phyloP scores from a whole-genome alignment of 345 rosid species.

The Clarkia xantiana region DNA sequence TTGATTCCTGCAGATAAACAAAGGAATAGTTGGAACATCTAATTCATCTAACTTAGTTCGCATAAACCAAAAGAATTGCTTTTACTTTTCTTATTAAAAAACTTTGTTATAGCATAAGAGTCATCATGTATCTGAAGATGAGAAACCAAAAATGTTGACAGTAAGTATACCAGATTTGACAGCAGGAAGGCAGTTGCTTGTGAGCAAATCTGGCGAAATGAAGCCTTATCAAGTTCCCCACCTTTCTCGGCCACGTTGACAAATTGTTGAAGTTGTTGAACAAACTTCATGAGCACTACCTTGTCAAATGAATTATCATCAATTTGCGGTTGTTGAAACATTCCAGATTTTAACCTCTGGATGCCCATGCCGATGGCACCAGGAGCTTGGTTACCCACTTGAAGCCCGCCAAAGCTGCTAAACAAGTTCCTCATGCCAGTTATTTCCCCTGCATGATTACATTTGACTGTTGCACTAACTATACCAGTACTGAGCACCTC shows the following conservation, averaged over 20 bases:
- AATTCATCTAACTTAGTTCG: too few relatives aligned
- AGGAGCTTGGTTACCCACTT: constrained; percentile 37
- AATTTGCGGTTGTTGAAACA: constrained; percentile 49
- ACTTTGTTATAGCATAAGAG: constrained; percentile 5
- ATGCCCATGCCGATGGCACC: constrained; percentile 57
- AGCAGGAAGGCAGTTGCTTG: constrained; percentile 91
- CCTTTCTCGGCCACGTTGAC: constrained; percentile 80
- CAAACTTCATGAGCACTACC: constrained; percentile 72
- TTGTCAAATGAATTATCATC: constrained; percentile 83
- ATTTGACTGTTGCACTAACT: constrained; percentile 90
- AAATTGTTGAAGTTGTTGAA: constrained; percentile 87
- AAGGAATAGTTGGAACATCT: constrained; percentile 2
- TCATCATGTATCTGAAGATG: background rate
- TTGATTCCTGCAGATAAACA: constrained; percentile 39
- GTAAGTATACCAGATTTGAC: constrained; percentile 78
- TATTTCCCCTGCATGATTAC: constrained; percentile 95
- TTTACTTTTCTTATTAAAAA: background rate
- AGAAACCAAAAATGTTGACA: constrained; percentile 6
- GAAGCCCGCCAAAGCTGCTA: constrained; percentile 90
- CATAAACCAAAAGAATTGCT: too few relatives aligned
- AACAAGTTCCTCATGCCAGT: constrained; percentile 97
- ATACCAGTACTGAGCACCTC: constrained; percentile 93
- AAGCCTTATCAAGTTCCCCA: constrained; percentile 73
- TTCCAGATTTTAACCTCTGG: constrained; percentile 81
- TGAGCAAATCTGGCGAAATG: constrained; percentile 81